Evolutionary conservation across 257 asterid genomes (phyloP), one percentile per base, ranked within the genome.

Genomic region (Solanum lycopersicoides): DNA sequence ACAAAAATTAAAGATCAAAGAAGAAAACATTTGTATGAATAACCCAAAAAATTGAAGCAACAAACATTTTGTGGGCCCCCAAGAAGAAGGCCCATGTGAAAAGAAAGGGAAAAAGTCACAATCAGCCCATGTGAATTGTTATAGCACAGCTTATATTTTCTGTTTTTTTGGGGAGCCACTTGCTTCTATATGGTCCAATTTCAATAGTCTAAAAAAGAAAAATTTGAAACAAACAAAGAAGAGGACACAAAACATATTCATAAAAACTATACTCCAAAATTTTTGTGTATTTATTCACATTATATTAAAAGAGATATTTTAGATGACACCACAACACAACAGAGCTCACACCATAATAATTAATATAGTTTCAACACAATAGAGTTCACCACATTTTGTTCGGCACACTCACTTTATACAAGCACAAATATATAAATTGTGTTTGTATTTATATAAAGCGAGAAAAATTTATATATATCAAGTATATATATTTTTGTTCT

Each of bases 371-470:
- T 16, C 9, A 50, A 35, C 37, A 3, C 4, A 34, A 34, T 4
- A 34, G 5, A 35, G 37, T 6, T 35, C 7, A 6, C 7, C 7
- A 35, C 37, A 37, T 37, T 0, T 37, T 7, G 39, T 0, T 37
- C 2, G 7, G 0, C 0, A 37, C 0, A 5, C 0, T 37, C 39
- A 28, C 30, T 28, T 28, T 28, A 28, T 28, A 28, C 1, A 28
- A 28, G 1, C 1, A 28, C 1, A 28, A 28, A 28, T 28, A 0
- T 1, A 37, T 37, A 37, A 6, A 37, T 37, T 37, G 0, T 37
- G 5, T 35, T 37, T 37, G 2, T 37, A 37, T 37, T 0, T 37
- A 5, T 37, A 37, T 37, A 37, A 37, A 37, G 6, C 1, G 7
- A 37, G 7, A 37, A 1, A 37, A 37, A 37, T 6, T 37, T 37